Percentiles rank a stretch among this genome's conserved stretches.
phyloP scores from a whole-genome alignment of 371 early-diverging fungal species.

The Entomophthora muscae region DNA sequence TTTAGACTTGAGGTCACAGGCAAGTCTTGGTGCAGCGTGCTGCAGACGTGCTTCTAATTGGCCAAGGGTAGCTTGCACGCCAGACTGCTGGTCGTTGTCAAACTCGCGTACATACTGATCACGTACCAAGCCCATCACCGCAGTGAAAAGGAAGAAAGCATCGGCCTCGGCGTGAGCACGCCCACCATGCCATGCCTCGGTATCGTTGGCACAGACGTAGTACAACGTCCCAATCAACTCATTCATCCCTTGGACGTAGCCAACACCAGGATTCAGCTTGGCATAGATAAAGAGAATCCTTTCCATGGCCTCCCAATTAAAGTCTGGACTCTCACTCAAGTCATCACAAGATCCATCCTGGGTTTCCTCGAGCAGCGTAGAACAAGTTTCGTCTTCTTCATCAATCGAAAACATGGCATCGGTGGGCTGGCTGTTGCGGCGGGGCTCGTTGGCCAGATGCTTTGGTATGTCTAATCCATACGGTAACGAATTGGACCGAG shows the following conservation, averaged over 20 bases:
- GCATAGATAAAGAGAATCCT: constrained; percentile 69
- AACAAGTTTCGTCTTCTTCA: not conserved
- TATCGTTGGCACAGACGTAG: constrained; percentile 54
- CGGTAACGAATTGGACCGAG: not conserved
- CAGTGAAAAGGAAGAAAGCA: constrained; percentile 60
- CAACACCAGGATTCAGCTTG: constrained; percentile 66
- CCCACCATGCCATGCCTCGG: not conserved
- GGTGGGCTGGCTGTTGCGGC: not conserved
- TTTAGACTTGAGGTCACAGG: constrained; percentile 36
- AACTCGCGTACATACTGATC: constrained; percentile 63
- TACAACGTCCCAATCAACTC: constrained; percentile 74
- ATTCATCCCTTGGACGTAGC: constrained; percentile 86
- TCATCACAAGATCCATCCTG: not conserved
- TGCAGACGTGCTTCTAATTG: constrained; percentile 35
- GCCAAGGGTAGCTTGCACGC: constrained; percentile 38
- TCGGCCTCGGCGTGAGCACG: constrained; percentile 69
- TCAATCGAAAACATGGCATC: not conserved
- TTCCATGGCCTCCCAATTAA: constrained; percentile 72
- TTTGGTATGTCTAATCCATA: not conserved
- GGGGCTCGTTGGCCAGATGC: not conserved
- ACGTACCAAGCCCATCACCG: constrained; percentile 46
- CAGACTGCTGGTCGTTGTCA: constrained; percentile 36
- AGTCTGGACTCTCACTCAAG: constrained; percentile 20
- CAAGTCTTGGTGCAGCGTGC: constrained; percentile 37
- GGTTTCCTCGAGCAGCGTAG: too few relatives aligned